These are phyloP conservation scores for Pleurotus djamor DNA, from an alignment of 768 basidiomycete species.

Conservation along the genomic window DNA sequence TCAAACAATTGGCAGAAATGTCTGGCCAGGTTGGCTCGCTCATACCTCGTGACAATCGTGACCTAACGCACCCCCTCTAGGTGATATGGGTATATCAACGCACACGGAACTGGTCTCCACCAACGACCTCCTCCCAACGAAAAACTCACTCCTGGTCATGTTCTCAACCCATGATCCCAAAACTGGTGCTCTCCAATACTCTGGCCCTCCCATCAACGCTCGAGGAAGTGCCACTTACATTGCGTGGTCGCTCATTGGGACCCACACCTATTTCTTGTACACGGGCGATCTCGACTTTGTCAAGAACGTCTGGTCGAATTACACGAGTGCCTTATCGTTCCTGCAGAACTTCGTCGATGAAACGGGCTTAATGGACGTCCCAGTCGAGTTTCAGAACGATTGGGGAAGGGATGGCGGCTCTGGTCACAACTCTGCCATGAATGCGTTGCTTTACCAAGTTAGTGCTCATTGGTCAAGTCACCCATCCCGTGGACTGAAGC, in stretches of 20 bases:
- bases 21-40: constrained; percentile 19
- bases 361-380: constrained; percentile 37
- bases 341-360: constrained; percentile 39
- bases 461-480: neutral
- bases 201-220: constrained; percentile 34
- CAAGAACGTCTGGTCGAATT: constrained; percentile 39
- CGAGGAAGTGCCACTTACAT: constrained; percentile 43
- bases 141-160: constrained; percentile 48
- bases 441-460: constrained; percentile 42
- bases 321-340: constrained; percentile 33
- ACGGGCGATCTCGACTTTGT: constrained; percentile 46
- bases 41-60: neutral
- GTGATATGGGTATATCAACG: constrained; percentile 40
- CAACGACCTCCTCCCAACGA: constrained; percentile 33
- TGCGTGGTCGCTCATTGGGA: constrained; percentile 46
- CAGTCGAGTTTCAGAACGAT: constrained; percentile 38
- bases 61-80: constrained; percentile 8
- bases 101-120: constrained; percentile 33
- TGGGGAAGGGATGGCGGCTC: constrained; percentile 47
- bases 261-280: constrained; percentile 40
- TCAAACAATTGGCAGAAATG: constrained; percentile 16
- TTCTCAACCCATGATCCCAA: constrained; percentile 41
- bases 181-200: constrained; percentile 45
- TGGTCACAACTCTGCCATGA: constrained; percentile 45
- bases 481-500: too few species aligned